A percentile compares a stretch with the other conserved stretches of the same genome.
Evolutionary conservation across 805 yeast genomes (phyloP).

Genomic region (Candida endomychidarum): DNA sequence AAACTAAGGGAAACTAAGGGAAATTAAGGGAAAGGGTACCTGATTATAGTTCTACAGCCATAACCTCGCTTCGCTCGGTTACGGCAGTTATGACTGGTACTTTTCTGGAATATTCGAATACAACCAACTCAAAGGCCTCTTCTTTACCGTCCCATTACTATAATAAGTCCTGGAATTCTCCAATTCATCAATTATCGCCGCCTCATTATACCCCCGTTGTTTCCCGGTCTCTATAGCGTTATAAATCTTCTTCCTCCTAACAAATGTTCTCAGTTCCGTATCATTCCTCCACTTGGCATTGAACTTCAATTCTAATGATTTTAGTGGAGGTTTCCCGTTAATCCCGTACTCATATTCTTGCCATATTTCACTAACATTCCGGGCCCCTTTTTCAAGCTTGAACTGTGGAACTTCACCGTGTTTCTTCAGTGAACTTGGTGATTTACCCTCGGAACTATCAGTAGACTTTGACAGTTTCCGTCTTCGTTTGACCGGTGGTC

Average conservation of each 20-base stretch:
- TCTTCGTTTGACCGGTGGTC: slow-evolving; percentile 2
- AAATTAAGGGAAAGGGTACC: too few species aligned
- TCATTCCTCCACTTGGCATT: slow-evolving; percentile 58
- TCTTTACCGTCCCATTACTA: slow-evolving; percentile 38
- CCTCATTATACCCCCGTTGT: slow-evolving; percentile 43
- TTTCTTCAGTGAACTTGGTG: slow-evolving; percentile 5
- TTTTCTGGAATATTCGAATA: slow-evolving; percentile 29
- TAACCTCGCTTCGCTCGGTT: too few species aligned
- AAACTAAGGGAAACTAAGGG: too few species aligned
- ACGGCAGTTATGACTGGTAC: slow-evolving; percentile 13
- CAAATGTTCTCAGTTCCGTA: slow-evolving; percentile 53
- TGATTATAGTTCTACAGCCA: too few species aligned
- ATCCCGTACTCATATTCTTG: slow-evolving; percentile 54
- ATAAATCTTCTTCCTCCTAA: slow-evolving; percentile 53
- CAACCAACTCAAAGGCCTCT: slow-evolving; percentile 31
- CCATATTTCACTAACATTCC: slow-evolving; percentile 53
- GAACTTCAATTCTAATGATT: slow-evolving; percentile 47
- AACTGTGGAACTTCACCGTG: slow-evolving; percentile 22
- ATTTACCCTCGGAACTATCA: slow-evolving; percentile 11
- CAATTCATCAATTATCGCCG: slow-evolving; percentile 44
- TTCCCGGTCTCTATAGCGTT: slow-evolving; percentile 54
- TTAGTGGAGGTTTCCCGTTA: slow-evolving; percentile 52
- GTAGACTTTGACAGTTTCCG: slow-evolving; percentile 11
- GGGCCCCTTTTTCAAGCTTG: slow-evolving; percentile 27
- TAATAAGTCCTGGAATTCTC: slow-evolving; percentile 46